Conservation (phyloP, 306 rosid genomes). For the Mimosa bimucronata region DNA sequence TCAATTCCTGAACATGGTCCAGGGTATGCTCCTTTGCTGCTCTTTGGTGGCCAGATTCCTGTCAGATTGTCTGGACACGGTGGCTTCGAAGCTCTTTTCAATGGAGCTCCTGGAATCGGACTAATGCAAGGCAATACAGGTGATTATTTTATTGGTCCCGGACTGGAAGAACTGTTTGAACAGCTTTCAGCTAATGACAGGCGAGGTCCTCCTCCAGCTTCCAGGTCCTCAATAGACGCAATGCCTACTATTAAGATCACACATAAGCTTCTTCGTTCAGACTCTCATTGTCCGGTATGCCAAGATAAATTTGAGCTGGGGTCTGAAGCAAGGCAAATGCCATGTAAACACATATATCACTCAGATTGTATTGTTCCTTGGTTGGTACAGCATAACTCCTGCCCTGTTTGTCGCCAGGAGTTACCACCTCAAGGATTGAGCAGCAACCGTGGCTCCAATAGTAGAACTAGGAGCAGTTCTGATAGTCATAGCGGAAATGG, state of each 20-base stretch:
- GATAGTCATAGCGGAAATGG: slow-evolving; percentile 29
- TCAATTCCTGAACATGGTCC: slow-evolving; percentile 46
- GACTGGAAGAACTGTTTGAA: slow-evolving; percentile 77
- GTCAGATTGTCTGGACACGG: slow-evolving; percentile 60
- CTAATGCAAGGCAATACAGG: slow-evolving; percentile 62
- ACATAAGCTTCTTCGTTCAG: slow-evolving; percentile 65
- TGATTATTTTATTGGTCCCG: slow-evolving; percentile 80
- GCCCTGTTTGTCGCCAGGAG: slow-evolving; percentile 87
- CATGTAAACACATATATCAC: slow-evolving; percentile 72
- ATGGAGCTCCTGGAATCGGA: slow-evolving; percentile 68
- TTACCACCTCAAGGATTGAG: slow-evolving; percentile 53
- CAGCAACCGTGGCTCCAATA: slow-evolving; percentile 35
- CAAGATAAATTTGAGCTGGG: slow-evolving; percentile 70
- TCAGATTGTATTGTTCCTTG: slow-evolving; percentile 77
- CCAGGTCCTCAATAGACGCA: slow-evolving; percentile 64
- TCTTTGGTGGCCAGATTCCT: slow-evolving; percentile 69
- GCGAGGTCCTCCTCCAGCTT: slow-evolving; percentile 76
- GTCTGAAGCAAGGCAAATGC: slow-evolving; percentile 76
- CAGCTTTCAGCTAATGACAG: slow-evolving; percentile 68
- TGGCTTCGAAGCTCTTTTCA: slow-evolving; percentile 66
- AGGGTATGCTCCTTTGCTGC: slow-evolving; percentile 49
- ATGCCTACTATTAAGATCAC: slow-evolving; percentile 71
- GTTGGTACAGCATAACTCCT: slow-evolving; percentile 73
- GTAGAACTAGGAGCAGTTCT: slow-evolving; percentile 38
- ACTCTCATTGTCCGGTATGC: slow-evolving; percentile 75